Conservation (phyloP, 2,329 filamentous ascomycete genomes). For the Sporothrix phasma region DNA sequence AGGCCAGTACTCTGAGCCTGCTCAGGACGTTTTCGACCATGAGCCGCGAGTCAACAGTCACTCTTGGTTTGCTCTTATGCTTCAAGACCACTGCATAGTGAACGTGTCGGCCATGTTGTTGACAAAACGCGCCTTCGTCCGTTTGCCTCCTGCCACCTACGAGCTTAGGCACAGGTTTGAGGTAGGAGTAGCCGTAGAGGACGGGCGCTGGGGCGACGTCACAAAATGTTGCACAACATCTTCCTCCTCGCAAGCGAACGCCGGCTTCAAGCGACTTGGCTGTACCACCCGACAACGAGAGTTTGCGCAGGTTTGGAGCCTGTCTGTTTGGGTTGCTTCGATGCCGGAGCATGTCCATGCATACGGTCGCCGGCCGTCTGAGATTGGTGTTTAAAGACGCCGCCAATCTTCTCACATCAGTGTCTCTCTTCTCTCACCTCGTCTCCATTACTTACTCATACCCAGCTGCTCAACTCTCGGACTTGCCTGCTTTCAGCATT, state of each 20-base stretch:
- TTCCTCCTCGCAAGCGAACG: not conserved
- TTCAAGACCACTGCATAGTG: too few species aligned
- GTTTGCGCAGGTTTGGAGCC: not conserved
- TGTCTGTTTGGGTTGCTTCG: not conserved
- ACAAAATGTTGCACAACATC: not conserved
- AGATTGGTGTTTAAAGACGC: not conserved
- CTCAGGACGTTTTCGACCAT: too few species aligned
- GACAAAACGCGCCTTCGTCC: too few species aligned
- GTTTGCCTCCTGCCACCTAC: too few species aligned
- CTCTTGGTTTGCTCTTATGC: too few species aligned
- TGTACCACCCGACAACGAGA: not conserved
- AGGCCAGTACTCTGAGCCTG: too few species aligned
- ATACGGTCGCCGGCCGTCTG: not conserved
- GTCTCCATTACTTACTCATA: not conserved
- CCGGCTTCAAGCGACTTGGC: conserved; percentile 1
- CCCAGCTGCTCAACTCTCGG: too few species aligned
- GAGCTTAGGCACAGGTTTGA: too few species aligned
- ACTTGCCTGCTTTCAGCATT: not conserved
- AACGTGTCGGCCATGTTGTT: too few species aligned
- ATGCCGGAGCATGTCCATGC: not conserved
- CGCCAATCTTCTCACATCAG: not conserved
- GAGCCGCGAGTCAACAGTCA: too few species aligned
- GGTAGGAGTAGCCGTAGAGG: not conserved
- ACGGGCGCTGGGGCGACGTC: too few species aligned
- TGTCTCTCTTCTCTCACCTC: not conserved